phyloP scores from a whole-genome alignment of 1,139 yeast genomes.

The Geotrichum restrictum region DNA sequence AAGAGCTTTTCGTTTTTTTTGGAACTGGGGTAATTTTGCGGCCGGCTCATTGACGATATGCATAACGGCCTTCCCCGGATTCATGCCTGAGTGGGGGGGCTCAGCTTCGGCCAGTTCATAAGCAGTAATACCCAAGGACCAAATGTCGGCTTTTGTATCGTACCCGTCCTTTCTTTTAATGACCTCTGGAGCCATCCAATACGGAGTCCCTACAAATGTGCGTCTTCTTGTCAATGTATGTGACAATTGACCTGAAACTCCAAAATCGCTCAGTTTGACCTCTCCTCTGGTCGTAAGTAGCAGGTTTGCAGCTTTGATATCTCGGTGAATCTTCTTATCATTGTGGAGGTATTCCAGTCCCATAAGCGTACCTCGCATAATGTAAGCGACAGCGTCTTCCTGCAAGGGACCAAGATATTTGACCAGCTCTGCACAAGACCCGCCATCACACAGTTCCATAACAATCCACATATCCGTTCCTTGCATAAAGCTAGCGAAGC shows the following conservation, averaged over 20 bases:
- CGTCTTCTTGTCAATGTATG: slow-evolving; percentile 71
- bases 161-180: slow-evolving; percentile 48
- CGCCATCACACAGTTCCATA: slow-evolving; percentile 92
- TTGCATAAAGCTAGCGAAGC: slow-evolving; percentile 58
- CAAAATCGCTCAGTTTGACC: slow-evolving; percentile 94
- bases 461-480: slow-evolving; percentile 77
- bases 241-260: slow-evolving; percentile 85
- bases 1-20: slow-evolving; percentile 8
- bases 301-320: slow-evolving; percentile 80
- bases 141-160: slow-evolving; percentile 83
- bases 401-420: slow-evolving; percentile 17
- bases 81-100: slow-evolving; percentile 56
- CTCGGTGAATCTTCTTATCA: slow-evolving; percentile 81
- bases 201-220: slow-evolving; percentile 97
- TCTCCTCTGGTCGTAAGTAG: slow-evolving; percentile 63
- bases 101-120: slow-evolving; percentile 89
- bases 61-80: slow-evolving; percentile 71
- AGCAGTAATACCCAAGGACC: slow-evolving; percentile 88
- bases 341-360: slow-evolving; percentile 71
- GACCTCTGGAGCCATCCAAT: slow-evolving; percentile 99
- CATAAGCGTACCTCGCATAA: slow-evolving; percentile 51
- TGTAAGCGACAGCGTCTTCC: slow-evolving; percentile 17
- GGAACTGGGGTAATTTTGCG: slow-evolving; percentile 50
- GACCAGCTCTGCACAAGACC: slow-evolving; percentile 72
- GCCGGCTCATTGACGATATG: slow-evolving; percentile 67